Percentiles rank a stretch among this genome's conserved stretches.
Evolutionary conservation across 441 rosid species (phyloP).

Genomic region (Erodium chrysanthum): DNA sequence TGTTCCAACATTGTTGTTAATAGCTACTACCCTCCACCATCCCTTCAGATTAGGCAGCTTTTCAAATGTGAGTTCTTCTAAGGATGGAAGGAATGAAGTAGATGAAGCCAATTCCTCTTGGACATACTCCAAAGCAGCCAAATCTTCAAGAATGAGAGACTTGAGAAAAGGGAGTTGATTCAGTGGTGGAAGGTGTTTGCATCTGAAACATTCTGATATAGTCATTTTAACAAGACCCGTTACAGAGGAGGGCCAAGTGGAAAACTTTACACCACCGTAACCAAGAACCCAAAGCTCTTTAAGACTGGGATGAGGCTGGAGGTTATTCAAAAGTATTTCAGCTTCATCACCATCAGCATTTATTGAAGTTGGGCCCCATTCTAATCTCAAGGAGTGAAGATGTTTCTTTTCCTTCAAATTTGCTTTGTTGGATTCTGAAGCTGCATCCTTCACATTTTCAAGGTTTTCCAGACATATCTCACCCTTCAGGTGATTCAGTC

Average conservation of each 20-base stretch:
- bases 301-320: slow-evolving; percentile 17
- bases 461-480: slow-evolving; percentile 7
- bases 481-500: slow-evolving; percentile 21
- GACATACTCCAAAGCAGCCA: slow-evolving; percentile 12
- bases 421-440: slow-evolving; percentile 10
- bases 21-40: slow-evolving; percentile 13
- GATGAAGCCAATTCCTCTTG: not conserved
- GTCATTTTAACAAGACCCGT: not conserved
- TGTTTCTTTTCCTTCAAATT: slow-evolving; percentile 14
- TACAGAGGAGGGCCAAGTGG: slow-evolving; percentile 18
- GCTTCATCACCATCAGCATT: not conserved
- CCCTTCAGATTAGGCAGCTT: slow-evolving; percentile 15
- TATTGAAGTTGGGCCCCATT: slow-evolving; percentile 6
- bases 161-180: slow-evolving; percentile 12
- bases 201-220: not conserved
- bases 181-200: slow-evolving; percentile 12
- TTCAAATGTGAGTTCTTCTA: not conserved
- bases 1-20: no score
- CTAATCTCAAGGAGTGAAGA: slow-evolving; percentile 10
- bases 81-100: slow-evolving; percentile 10
- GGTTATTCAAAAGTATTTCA: slow-evolving; percentile 10
- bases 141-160: accelerated
- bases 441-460: not conserved
- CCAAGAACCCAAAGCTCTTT: not conserved
- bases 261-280: slow-evolving; percentile 15